Percentiles rank a stretch among this genome's conserved stretches.
Evolutionary conservation across 257 asterid genomes (phyloP).

Genomic region (Galeopsis tetrahit): DNA sequence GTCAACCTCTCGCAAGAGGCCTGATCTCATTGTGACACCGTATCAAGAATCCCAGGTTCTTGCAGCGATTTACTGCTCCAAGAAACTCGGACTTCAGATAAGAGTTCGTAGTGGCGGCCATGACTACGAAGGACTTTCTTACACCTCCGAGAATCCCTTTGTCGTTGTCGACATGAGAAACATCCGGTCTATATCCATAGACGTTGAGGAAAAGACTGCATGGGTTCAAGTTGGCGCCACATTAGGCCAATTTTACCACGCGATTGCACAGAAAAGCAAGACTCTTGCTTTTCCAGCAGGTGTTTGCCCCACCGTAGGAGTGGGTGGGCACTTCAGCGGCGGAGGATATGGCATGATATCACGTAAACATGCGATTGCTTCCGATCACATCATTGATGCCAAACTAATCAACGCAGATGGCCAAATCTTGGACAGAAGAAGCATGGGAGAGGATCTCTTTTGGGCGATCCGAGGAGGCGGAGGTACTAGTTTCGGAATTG

Average conservation of each 20-base stretch:
- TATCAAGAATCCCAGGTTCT: too few relatives aligned
- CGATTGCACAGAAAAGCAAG: conserved; percentile 13
- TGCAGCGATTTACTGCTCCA: too few relatives aligned
- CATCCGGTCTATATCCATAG: conserved; percentile 8
- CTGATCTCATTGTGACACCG: too few relatives aligned
- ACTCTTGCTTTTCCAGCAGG: conserved; percentile 28
- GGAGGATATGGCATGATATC: conserved; percentile 38
- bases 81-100: too few relatives aligned
- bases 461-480: not conserved
- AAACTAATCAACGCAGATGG: not conserved
- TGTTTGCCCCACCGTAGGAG: conserved; percentile 18
- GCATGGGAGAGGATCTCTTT: conserved; percentile 29
- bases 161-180: conserved; percentile 33
- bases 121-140: conserved; percentile 29
- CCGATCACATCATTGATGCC: conserved; percentile 35
- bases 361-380: conserved; percentile 30
- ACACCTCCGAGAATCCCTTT: conserved; percentile 25
- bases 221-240: conserved; percentile 32
- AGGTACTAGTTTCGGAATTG: too few relatives aligned
- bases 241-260: conserved; percentile 29
- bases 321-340: conserved; percentile 35
- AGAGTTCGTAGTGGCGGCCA: too few relatives aligned
- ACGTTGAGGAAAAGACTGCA: conserved; percentile 22
- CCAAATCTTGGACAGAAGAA: not conserved
- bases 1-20: too few relatives aligned